Percentiles rank a stretch among this genome's conserved stretches.
Conservation (phyloP, 805 yeast genomes). For the Suhomyces kilbournensis region DNA sequence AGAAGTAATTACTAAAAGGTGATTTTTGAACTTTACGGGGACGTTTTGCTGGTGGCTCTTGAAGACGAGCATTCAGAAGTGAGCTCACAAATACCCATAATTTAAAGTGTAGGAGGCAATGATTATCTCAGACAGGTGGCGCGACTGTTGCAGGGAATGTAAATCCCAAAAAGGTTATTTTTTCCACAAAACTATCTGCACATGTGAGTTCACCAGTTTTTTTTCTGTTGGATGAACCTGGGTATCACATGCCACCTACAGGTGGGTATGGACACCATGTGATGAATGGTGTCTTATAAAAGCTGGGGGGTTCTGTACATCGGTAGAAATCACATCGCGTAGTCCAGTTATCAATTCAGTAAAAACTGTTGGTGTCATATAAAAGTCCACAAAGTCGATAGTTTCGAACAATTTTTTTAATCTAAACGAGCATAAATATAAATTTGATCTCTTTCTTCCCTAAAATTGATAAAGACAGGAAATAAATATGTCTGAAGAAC, state of each 20-base stretch:
- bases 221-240: background rate
- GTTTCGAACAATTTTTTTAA: background rate
- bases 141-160: background rate
- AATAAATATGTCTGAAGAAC: constrained; percentile 10
- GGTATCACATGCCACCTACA: constrained; percentile 1
- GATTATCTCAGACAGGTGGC: background rate
- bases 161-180: background rate
- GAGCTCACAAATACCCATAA: background rate
- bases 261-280: background rate
- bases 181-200: background rate
- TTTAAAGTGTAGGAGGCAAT: background rate
- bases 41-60: background rate
- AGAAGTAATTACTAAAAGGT: background rate
- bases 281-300: background rate
- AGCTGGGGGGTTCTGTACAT: background rate
- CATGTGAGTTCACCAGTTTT: background rate
- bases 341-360: background rate
- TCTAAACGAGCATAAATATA: background rate
- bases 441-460: background rate
- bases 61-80: background rate
- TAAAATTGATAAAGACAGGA: background rate
- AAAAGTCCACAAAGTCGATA: background rate
- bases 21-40: background rate
- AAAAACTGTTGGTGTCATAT: background rate
- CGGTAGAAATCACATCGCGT: background rate